phyloP scores from a whole-genome alignment of 1,284 basidiomycete genomes.

The Sanguinoderma infundibulare region DNA sequence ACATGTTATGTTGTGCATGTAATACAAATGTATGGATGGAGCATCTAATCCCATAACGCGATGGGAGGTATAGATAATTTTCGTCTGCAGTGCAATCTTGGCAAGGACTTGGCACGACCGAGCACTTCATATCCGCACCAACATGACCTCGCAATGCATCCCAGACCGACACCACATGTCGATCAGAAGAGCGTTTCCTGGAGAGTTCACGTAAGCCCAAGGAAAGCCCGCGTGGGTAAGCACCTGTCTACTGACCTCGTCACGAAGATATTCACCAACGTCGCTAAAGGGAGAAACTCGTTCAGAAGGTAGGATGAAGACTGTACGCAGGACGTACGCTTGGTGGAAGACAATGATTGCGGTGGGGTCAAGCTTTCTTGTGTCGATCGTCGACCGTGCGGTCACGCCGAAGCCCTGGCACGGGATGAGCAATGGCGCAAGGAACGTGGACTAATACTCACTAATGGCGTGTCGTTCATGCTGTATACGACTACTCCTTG shows the following conservation, averaged over 20 bases:
- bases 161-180: not conserved
- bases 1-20: not conserved
- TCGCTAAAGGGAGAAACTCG: conserved; percentile 55
- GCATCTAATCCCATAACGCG: conserved; percentile 5
- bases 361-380: conserved; percentile 97
- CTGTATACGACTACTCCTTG: conserved; percentile 97
- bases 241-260: conserved; percentile 72
- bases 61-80: conserved; percentile 7
- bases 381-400: conserved; percentile 94
- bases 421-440: conserved; percentile 1
- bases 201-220: not conserved
- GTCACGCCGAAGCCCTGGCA: conserved; percentile 96
- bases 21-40: not conserved
- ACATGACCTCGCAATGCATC: conserved; percentile 3
- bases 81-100: conserved; percentile 10
- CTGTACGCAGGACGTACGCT: conserved; percentile 65
- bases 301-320: not conserved
- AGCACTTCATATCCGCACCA: conserved; percentile 39
- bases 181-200: conserved; percentile 76
- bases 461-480: conserved; percentile 93
- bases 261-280: conserved; percentile 94
- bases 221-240: not conserved
- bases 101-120: conserved; percentile 27
- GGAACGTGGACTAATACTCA: conserved; percentile 40
- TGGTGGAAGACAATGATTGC: conserved; percentile 99